Base-by-base conservation (phyloP, 768 basidiomycete genomes). In the Kwoniella sp. region DNA sequence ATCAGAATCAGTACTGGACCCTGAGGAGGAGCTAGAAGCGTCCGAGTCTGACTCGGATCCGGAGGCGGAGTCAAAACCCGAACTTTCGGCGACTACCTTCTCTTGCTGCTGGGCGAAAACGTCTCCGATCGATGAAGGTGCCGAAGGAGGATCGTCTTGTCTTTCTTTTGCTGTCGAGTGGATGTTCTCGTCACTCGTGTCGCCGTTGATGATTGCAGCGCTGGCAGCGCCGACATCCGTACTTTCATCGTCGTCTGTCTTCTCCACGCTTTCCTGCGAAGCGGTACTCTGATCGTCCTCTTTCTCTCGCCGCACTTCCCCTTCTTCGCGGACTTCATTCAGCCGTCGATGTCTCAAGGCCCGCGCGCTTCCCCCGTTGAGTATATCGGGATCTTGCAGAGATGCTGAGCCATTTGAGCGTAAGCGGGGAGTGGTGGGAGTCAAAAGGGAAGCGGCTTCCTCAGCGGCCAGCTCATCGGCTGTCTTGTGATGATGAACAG, bases 401-500 rank as follows among this genome's bases (percentile, higher is more conserved):
- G 53, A n/a, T 28, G 31, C 30, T 23, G 34, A 9, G 4, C 50
- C 57, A 29, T 48, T 25, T 45, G 41, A 60, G 15, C 57, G 48
- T 2, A 56, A 28, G 1, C 54, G 13, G 20, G 53, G 31, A 31
- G 53, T 41, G 58, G 61, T 31, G 13, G 55, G 55, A 31, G 45
- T 47, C 38, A 58, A 31, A 28, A 47, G 68, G 38, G 31, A 71
- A 1, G 65, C 69, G 4, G 72, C 74, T 26, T 71, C 74, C 38
- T 66, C 64, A 7, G 68, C 56, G 30, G 72, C 65, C 4, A 70
- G 61, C 30, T 76, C 70, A 45, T 73, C 70, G 22, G 72, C 66
- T 23, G 74, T 68, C 28, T 59, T 65, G 50, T 70, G 72, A 53
- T 73, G 67, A n/a, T 31, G 52, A 1, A 48, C 30, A 17, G 41